phyloP scores from a whole-genome alignment of 2,329 filamentous ascomycete species.

The Didymosphaeria variabile region DNA sequence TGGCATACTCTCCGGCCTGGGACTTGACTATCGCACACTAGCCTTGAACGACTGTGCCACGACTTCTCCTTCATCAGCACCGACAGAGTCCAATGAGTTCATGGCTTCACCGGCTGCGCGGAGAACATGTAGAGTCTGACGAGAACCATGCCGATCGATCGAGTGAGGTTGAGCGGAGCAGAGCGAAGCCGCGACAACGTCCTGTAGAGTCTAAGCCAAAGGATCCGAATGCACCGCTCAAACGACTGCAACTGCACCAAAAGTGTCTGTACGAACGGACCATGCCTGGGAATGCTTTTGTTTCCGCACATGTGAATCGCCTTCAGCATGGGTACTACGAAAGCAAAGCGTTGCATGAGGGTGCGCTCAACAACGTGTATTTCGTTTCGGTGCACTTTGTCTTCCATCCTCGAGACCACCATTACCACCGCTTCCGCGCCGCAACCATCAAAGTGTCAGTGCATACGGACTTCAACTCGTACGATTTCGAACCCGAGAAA shows the following conservation, averaged over 20 bases:
- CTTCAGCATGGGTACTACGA: conserved; percentile 61
- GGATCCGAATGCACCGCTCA: conserved; percentile 37
- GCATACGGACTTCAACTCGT: conserved; percentile 33
- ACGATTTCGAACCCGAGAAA: conserved; percentile 16
- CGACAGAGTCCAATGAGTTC: conserved; percentile 19
- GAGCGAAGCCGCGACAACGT: conserved; percentile 17
- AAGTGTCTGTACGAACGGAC: conserved; percentile 60
- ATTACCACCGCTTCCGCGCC: conserved; percentile 58
- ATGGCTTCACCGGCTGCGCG: conserved; percentile 22
- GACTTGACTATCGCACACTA: neutral
- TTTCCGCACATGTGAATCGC: conserved; percentile 60
- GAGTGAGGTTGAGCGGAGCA: conserved; percentile 1
- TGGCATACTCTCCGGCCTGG: conserved; percentile 4
- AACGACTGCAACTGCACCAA: conserved; percentile 40
- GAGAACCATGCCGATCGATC: neutral
- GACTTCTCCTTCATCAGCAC: neutral
- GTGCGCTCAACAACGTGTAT: conserved; percentile 54
- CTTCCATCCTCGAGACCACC: conserved; percentile 57
- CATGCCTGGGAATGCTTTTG: conserved; percentile 58
- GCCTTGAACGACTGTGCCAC: neutral
- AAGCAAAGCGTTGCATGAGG: conserved; percentile 54
- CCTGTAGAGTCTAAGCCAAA: conserved; percentile 22
- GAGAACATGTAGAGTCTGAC: conserved; percentile 6
- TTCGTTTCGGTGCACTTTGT: conserved; percentile 61
- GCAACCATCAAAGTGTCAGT: conserved; percentile 56